Base-by-base conservation (phyloP, 1,284 basidiomycete genomes). In the Rhodotorula sp. region DNA sequence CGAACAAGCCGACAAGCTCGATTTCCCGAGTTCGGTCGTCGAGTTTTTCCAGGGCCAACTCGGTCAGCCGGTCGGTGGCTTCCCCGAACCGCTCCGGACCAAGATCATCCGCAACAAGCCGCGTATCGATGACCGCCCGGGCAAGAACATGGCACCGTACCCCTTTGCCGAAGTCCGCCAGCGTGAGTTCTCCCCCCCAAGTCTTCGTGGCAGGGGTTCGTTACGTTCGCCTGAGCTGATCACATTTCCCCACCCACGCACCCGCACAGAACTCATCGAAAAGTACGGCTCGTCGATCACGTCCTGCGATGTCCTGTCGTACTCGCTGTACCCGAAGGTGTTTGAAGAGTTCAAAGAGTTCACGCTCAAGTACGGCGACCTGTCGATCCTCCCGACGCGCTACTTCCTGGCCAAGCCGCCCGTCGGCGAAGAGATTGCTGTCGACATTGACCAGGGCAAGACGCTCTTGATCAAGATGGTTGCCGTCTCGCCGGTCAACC, bases 331-430 rank as follows among this genome's bases (percentile, higher is more conserved):
- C 81, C 92, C 93, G 61, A 82, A 93, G 90, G 93, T 98, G 68
- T 99, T 97, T 82, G 96, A 98, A 81, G 96, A 99, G 83, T 98
- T 92, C 84, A 93, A 95, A 82, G 87, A 87, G 76, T 97, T 97
- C 85, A 85, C 97, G 72, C 91, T 93, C 84, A 94, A 92, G 85
- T 98, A 91, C 81, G 96, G 97, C 62, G 96, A 99, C 82, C 86
- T 99, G 65, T 93, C 91, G 90, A 90, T 78, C 31, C 84, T 99
- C 79, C 95, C 96, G 71, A 99, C 97, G 46, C 92, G 97, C 74
- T 96, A 91, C 87, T 99, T 99, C 90, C 85, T 99, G 76, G 91
- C 90, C 73, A 92, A 93, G 76, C 95, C 97, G 52, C 87, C 89
- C 77, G 86, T 91, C 76, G 92, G 91, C 76, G 94, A 98, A 84